A percentile compares a stretch with the other conserved stretches of the same genome.
Conservation (phyloP, 2,329 filamentous ascomycete species). For the Neofusicoccum sp. region DNA sequence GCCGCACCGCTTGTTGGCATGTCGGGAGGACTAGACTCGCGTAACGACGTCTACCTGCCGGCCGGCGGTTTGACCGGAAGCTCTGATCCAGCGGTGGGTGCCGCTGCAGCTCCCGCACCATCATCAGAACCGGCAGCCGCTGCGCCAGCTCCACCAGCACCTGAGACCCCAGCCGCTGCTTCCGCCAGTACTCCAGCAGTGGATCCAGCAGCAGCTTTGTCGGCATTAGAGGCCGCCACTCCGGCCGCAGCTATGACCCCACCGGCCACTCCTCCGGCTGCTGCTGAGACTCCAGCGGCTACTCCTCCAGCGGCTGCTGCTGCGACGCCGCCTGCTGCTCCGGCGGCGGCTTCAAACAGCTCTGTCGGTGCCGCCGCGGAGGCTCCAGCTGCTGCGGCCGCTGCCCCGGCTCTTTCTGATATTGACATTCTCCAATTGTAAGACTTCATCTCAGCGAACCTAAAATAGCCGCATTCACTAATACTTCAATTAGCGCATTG, state of each 20-base stretch:
- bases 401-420: conserved; percentile 46
- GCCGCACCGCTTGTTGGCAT: neutral
- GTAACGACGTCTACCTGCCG: conserved; percentile 7
- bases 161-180: conserved; percentile 8
- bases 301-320: neutral
- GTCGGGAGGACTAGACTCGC: neutral
- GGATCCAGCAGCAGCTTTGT: too few relatives aligned
- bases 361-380: neutral
- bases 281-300: neutral
- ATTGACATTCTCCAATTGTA: conserved; percentile 59
- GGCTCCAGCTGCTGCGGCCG: neutral
- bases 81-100: neutral
- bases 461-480: conserved; percentile 33
- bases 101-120: conserved; percentile 19
- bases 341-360: neutral
- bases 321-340: neutral
- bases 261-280: neutral
- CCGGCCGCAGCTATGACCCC: neutral
- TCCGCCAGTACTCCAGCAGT: too few relatives aligned
- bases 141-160: conserved; percentile 24
- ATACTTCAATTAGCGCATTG: conserved; percentile 58
- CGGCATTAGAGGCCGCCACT: neutral
- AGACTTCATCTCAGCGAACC: conserved; percentile 29
- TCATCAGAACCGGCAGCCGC: conserved; percentile 1
- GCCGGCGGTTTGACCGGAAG: neutral